Percentiles rank a stretch among this genome's conserved stretches.
Conservation (phyloP, 1,284 basidiomycete species). For the Sporisorium exsertum region DNA sequence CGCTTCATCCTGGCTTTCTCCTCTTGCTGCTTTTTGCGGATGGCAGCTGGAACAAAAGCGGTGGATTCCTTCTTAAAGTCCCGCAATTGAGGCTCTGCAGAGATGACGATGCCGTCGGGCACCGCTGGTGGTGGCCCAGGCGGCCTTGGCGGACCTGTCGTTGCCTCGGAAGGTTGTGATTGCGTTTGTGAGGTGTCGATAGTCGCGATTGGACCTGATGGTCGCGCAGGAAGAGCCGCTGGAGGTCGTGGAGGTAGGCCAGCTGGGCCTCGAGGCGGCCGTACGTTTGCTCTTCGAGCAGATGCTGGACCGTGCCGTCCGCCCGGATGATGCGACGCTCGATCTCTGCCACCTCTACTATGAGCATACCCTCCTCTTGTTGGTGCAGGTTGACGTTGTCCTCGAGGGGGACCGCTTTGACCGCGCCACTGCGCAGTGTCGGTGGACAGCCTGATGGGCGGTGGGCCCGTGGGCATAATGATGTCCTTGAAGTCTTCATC, state of each 20-base stretch:
- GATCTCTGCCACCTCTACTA: conserved; percentile 7
- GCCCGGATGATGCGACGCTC: conserved; percentile 8
- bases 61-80: conserved; percentile 65
- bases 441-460: conserved; percentile 25
- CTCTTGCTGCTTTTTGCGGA: conserved; percentile 57
- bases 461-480: conserved; percentile 62
- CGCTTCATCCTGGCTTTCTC: conserved; percentile 48
- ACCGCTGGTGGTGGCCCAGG: conserved; percentile 36
- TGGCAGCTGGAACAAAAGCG: conserved; percentile 62
- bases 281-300: not conserved
- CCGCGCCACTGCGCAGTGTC: not conserved
- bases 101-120: conserved; percentile 47
- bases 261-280: conserved; percentile 1
- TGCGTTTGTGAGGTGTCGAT: not conserved
- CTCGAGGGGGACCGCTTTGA: not conserved
- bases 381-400: not conserved
- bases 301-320: conserved; percentile 1
- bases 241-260: conserved; percentile 11
- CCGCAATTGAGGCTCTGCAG: conserved; percentile 65
- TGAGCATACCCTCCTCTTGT: not conserved
- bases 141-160: conserved; percentile 10
- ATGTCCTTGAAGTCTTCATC: conserved; percentile 62
- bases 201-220: not conserved
- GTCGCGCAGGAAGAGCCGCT: conserved; percentile 1
- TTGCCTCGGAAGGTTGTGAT: too few species aligned